Evolutionary conservation across 2,329 filamentous ascomycete genomes (phyloP).

Genomic region (Verticillium klebahnii): DNA sequence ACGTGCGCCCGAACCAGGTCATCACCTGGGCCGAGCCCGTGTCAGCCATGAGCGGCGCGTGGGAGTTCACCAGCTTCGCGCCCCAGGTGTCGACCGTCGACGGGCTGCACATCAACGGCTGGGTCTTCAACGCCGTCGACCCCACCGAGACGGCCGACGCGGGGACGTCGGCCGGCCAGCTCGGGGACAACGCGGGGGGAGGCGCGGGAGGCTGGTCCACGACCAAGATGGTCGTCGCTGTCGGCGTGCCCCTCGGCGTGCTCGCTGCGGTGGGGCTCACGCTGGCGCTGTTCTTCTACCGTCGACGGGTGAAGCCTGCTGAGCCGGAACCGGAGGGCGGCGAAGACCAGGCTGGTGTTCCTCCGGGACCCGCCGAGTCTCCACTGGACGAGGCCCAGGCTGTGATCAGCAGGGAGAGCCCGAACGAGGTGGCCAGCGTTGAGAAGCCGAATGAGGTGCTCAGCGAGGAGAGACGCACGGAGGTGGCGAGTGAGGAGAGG

Average conservation of each 20-base stretch:
- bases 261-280: not conserved
- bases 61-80: not conserved
- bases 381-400: not conserved
- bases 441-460: not conserved
- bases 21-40: not conserved
- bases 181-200: not conserved
- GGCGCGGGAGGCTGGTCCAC: not conserved
- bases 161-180: not conserved
- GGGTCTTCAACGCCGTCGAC: not conserved
- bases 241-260: not conserved
- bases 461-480: not conserved
- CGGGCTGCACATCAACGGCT: not conserved
- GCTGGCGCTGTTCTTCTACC: not conserved
- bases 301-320: not conserved
- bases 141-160: not conserved
- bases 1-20: not conserved
- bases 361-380: not conserved
- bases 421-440: not conserved
- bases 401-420: not conserved
- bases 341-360: not conserved
- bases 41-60: not conserved
- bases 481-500: not conserved
- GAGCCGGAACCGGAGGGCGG: not conserved
- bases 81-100: not conserved
- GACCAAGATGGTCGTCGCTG: not conserved